phyloP scores from a whole-genome alignment of 129 eudicot genomes.

The Glebionis coronaria region DNA sequence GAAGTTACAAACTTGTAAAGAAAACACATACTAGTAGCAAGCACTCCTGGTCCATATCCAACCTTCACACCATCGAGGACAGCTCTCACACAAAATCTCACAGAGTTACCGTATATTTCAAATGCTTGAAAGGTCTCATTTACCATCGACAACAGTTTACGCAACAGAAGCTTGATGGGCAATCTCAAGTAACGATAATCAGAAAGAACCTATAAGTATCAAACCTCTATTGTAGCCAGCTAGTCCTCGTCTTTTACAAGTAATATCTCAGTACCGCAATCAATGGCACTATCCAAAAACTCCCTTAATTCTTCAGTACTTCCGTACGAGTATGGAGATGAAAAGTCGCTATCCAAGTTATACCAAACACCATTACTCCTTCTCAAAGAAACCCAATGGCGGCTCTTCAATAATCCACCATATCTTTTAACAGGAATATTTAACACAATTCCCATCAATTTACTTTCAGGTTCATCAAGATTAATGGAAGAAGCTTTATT shows the following conservation, averaged over 20 bases:
- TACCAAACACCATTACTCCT: conserved; percentile 73
- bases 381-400: conserved; percentile 92
- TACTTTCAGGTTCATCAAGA: conserved; percentile 57
- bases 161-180: neutral
- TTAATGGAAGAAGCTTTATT: conserved; percentile 59
- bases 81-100: too few species aligned
- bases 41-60: too few species aligned
- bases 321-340: conserved; percentile 48
- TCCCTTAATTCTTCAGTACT: conserved; percentile 48
- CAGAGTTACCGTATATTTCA: too few species aligned
- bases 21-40: too few species aligned
- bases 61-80: too few species aligned
- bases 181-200: neutral
- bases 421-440: conserved; percentile 73
- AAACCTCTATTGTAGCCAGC: conserved; percentile 14
- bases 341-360: conserved; percentile 90
- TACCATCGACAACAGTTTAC: too few species aligned
- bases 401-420: conserved; percentile 71
- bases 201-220: conserved; percentile 1
- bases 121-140: too few species aligned
- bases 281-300: conserved; percentile 54
- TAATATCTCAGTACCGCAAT: conserved; percentile 68
- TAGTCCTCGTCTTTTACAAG: conserved; percentile 60
- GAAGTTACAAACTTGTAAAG: too few species aligned
- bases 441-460: conserved; percentile 73